phyloP scores from a whole-genome alignment of 164 flowering plant species.

The Cinnamomum chago region DNA sequence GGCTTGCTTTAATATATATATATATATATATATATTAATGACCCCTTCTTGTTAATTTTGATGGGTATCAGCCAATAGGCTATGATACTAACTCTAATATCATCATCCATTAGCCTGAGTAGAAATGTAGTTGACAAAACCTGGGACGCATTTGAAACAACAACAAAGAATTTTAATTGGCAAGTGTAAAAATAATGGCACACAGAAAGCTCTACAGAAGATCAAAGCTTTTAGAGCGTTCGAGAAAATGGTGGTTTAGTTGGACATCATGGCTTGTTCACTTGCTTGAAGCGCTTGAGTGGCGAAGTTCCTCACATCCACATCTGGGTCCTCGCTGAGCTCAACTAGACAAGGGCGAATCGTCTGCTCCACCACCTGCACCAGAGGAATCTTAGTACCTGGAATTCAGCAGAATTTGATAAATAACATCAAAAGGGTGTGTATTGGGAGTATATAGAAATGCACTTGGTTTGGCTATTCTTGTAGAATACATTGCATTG shows the following conservation, averaged over 20 bases:
- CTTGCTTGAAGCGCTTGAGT: slow-evolving; percentile 70
- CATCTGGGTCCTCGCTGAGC: slow-evolving; percentile 87
- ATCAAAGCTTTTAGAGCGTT: too few species aligned
- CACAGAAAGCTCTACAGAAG: neutral
- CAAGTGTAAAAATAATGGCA: neutral
- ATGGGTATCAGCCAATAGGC: too few species aligned
- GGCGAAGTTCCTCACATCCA: slow-evolving; percentile 81
- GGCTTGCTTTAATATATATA: too few species aligned
- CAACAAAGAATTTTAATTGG: neutral
- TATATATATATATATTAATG: too few species aligned
- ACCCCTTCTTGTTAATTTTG: too few species aligned
- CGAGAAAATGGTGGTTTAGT: neutral
- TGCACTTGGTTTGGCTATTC: neutral
- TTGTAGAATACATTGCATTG: neutral
- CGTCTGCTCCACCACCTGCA: slow-evolving; percentile 77
- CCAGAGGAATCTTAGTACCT: neutral
- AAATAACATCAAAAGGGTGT: neutral
- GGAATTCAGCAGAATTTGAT: neutral
- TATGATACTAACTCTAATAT: too few species aligned
- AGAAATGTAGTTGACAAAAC: neutral
- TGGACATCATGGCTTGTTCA: slow-evolving; percentile 71
- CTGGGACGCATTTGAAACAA: neutral
- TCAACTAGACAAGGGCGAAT: slow-evolving; percentile 76
- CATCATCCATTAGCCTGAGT: too few species aligned
- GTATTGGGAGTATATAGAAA: neutral